Percentiles rank a stretch among this genome's conserved stretches.
Conservation (phyloP, 2,329 filamentous ascomycete genomes). For the Colletotrichum cereale region DNA sequence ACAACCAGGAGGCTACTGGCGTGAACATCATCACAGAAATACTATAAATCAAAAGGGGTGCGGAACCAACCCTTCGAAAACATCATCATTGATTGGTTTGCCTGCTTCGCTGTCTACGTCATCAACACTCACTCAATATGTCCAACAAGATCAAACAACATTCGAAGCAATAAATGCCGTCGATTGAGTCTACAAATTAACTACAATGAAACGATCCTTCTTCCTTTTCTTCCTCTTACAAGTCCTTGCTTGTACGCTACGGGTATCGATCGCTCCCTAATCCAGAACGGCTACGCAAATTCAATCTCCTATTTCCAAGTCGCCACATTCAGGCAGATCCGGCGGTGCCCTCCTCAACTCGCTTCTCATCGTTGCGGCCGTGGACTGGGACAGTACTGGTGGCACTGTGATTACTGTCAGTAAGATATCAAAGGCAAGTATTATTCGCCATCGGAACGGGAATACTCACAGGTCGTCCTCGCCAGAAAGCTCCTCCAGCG, state of each 20-base stretch:
- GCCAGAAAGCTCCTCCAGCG: conserved; percentile 63
- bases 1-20: neutral
- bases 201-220: neutral
- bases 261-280: conserved; percentile 28
- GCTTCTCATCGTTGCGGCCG: conserved; percentile 37
- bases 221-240: neutral
- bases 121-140: neutral
- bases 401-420: conserved; percentile 17
- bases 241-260: neutral
- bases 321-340: conserved; percentile 22
- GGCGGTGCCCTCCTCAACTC: conserved; percentile 32
- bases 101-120: neutral
- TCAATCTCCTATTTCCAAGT: neutral
- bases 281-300: conserved; percentile 5
- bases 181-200: conserved; percentile 25
- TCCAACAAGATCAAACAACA: neutral
- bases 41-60: too few relatives aligned
- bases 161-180: neutral
- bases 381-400: conserved; percentile 27
- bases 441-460: too few relatives aligned
- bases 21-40: too few relatives aligned
- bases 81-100: neutral
- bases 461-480: conserved; percentile 44
- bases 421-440: neutral
- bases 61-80: too few relatives aligned